Conservation (phyloP, 148 eudicot species). For the Fallopia convolvulus region DNA sequence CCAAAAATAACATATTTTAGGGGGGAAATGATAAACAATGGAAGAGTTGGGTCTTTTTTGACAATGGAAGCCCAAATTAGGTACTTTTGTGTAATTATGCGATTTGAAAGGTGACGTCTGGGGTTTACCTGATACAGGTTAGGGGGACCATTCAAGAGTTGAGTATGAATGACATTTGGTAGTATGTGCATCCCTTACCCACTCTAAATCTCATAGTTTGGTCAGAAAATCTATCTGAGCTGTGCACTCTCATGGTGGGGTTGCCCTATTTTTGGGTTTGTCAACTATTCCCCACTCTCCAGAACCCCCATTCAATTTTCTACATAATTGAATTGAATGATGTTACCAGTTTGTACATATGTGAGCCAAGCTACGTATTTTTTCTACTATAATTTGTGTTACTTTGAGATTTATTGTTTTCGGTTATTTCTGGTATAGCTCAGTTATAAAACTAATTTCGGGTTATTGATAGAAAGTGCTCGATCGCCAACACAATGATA, state of each 20-base stretch:
- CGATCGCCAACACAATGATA: no score
- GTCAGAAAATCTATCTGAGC: background rate
- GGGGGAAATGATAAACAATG: no score
- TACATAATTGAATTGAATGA: background rate
- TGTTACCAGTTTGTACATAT: background rate
- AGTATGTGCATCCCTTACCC: background rate
- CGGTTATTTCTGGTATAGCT: no score
- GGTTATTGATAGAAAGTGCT: no score
- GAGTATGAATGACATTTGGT: background rate
- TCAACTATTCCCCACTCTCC: background rate
- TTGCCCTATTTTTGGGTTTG: background rate
- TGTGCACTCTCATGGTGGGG: constrained; percentile 1
- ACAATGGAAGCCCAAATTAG: background rate
- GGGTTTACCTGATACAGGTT: background rate
- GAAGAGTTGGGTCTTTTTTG: no score
- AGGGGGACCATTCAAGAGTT: background rate
- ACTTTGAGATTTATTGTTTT: no score
- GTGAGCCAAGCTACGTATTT: background rate
- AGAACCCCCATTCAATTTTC: background rate
- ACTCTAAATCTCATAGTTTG: background rate
- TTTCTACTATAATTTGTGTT: background rate
- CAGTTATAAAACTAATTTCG: no score
- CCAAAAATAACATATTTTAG: no score
- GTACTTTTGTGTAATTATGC: background rate
- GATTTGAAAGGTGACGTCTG: background rate